A percentile compares a stretch with the other conserved stretches of the same genome.
phyloP scores from a whole-genome alignment of 148 eudicot genomes.

The Mesembryanthemum crystallinum region DNA sequence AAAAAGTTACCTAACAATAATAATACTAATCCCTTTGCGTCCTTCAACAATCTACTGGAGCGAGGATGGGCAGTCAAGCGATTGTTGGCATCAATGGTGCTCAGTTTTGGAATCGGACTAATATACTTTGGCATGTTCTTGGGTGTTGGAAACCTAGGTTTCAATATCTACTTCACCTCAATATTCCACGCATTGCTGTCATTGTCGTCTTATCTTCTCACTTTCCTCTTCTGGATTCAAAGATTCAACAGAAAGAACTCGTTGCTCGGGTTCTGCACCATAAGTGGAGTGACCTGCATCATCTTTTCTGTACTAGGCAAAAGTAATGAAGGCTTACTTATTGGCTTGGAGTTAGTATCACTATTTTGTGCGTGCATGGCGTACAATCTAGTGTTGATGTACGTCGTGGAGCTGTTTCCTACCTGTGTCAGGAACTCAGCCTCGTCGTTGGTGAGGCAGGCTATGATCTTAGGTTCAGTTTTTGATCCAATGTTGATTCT shows the following conservation, averaged over 20 bases:
- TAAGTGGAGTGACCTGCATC: slow-evolving; percentile 20
- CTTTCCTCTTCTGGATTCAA: slow-evolving; percentile 20
- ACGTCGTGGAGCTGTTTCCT: slow-evolving; percentile 28
- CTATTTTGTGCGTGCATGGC: slow-evolving; percentile 22
- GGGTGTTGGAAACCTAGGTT: slow-evolving; percentile 22
- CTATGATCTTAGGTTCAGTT: slow-evolving; percentile 21
- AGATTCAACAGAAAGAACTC: slow-evolving; percentile 21
- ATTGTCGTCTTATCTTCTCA: slow-evolving; percentile 3
- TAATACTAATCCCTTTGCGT: not conserved
- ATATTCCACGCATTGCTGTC: not conserved
- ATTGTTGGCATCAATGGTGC: slow-evolving; percentile 2
- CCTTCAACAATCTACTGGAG: slow-evolving; percentile 1
- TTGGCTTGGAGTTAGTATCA: slow-evolving; percentile 17
- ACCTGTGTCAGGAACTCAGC: slow-evolving; percentile 32
- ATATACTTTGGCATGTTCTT: slow-evolving; percentile 29
- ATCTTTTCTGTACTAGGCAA: not conserved
- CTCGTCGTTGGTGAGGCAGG: slow-evolving; percentile 16
- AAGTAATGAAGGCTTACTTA: not conserved
- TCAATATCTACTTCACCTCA: slow-evolving; percentile 18
- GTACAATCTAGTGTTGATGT: slow-evolving; percentile 17
- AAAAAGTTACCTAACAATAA: not conserved
- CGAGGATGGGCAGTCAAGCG: slow-evolving; percentile 20
- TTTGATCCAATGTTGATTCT: slow-evolving; percentile 18
- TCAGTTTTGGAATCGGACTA: slow-evolving; percentile 25
- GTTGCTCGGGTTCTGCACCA: slow-evolving; percentile 16